Evolutionary conservation across 495 filamentous ascomycete species (phyloP).

Genomic region (Recurvomyces mirabilis): DNA sequence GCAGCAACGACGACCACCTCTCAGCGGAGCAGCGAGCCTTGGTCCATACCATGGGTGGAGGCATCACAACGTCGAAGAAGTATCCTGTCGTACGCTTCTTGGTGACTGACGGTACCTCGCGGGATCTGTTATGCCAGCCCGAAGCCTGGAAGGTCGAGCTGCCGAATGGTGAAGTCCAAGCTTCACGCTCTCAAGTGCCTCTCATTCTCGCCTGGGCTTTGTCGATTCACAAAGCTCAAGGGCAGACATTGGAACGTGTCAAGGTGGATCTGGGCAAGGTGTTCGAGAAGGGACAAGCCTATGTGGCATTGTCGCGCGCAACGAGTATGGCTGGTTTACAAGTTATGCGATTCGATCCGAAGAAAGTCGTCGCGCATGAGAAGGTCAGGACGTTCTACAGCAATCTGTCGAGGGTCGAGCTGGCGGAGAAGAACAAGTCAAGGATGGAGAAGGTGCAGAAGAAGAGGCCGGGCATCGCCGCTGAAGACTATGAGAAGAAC

Average conservation of each 20-base stretch:
- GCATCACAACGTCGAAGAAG: conserved; percentile 28
- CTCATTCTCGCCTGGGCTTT: conserved; percentile 94
- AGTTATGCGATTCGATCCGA: conserved; percentile 77
- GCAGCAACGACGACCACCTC: conserved; percentile 28
- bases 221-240: conserved; percentile 96
- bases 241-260: conserved; percentile 87
- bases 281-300: conserved; percentile 91
- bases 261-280: conserved; percentile 86
- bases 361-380: conserved; percentile 89
- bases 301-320: conserved; percentile 74
- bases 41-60: conserved; percentile 34
- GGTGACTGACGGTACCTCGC: conserved; percentile 62
- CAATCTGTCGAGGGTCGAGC: conserved; percentile 51
- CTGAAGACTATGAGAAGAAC: conserved; percentile 17
- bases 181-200: conserved; percentile 64
- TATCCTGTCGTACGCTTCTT: conserved; percentile 79
- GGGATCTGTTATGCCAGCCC: conserved; percentile 68
- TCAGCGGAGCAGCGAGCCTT: conserved; percentile 17
- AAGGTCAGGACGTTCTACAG: conserved; percentile 76
- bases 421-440: conserved; percentile 14
- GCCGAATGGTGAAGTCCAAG: conserved; percentile 88
- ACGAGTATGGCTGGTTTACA: conserved; percentile 80
- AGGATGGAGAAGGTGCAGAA: conserved; percentile 1
- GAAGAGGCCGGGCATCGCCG: background rate
- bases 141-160: conserved; percentile 95